Conservation (phyloP, 1,284 basidiomycete species). For the Amylostereum areolatum region DNA sequence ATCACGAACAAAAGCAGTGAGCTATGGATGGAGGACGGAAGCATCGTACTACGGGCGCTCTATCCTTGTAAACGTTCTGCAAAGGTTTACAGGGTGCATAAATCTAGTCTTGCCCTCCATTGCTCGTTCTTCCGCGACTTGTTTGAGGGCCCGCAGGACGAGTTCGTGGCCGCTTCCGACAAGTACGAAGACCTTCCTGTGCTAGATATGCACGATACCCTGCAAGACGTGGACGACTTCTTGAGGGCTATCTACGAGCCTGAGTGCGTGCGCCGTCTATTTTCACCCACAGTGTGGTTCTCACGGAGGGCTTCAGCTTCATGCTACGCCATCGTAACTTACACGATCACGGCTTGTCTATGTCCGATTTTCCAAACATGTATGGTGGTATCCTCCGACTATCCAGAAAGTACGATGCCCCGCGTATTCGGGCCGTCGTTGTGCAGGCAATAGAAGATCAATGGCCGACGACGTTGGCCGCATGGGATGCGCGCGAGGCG, state of each 20-base stretch:
- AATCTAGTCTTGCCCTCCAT: not conserved
- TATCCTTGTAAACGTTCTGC: not conserved
- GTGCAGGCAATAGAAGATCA: not conserved
- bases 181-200: not conserved
- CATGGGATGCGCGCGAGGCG: not conserved
- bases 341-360: no score
- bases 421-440: not conserved
- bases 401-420: not conserved
- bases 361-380: not conserved
- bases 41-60: not conserved
- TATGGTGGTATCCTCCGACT: not conserved
- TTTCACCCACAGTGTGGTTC: no score
- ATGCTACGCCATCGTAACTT: no score
- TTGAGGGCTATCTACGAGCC: not conserved
- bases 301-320: no score
- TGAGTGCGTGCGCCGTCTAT: not conserved
- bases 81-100: not conserved
- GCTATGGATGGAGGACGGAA: not conserved
- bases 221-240: not conserved
- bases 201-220: not conserved
- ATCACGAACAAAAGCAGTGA: not conserved
- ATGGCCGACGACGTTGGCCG: not conserved
- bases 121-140: not conserved
- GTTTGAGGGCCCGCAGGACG: not conserved
- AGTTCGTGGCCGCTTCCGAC: not conserved